Percentiles rank a stretch among this genome's conserved stretches.
Evolutionary conservation across 805 yeast species (phyloP).

Genomic region (Cyberlindnera lachancei): DNA sequence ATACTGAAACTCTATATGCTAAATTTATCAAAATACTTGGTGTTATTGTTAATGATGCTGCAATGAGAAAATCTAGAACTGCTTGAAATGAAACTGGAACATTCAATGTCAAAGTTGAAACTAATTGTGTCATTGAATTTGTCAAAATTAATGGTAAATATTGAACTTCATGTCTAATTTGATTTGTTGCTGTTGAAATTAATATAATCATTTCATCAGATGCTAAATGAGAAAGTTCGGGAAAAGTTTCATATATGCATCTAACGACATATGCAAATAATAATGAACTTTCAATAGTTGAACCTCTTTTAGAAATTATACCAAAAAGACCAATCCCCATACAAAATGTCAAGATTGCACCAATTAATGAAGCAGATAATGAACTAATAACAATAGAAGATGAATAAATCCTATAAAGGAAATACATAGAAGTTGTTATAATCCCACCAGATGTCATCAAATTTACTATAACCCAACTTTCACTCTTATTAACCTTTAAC

Average conservation of each 20-base stretch:
- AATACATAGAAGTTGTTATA: constrained; percentile 69
- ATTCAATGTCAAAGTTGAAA: constrained; percentile 15
- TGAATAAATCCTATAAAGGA: constrained; percentile 75
- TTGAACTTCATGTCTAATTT: constrained; percentile 25
- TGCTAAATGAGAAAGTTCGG: constrained; percentile 63
- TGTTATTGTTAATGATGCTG: constrained; percentile 51
- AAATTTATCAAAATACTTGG: constrained; percentile 76
- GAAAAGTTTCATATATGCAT: constrained; percentile 88
- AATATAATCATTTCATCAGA: constrained; percentile 34
- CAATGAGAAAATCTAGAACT: constrained; percentile 35
- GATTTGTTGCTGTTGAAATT: constrained; percentile 28
- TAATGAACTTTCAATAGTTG: constrained; percentile 84
- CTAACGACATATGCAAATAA: constrained; percentile 87
- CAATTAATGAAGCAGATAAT: constrained; percentile 76
- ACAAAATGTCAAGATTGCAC: constrained; percentile 75
- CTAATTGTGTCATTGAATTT: constrained; percentile 20
- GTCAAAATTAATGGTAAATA: constrained; percentile 23
- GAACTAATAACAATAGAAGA: constrained; percentile 56
- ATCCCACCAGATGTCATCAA: constrained; percentile 67
- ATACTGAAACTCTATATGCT: constrained; percentile 79
- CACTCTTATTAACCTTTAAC: constrained; percentile 56
- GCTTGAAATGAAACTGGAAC: constrained; percentile 24
- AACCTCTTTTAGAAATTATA: constrained; percentile 73
- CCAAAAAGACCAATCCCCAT: constrained; percentile 74
- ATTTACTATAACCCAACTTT: constrained; percentile 68